A percentile compares a stretch with the other conserved stretches of the same genome.
Evolutionary conservation across 148 eudicot species (phyloP).

Genomic region (Rhododendron mucronatum): DNA sequence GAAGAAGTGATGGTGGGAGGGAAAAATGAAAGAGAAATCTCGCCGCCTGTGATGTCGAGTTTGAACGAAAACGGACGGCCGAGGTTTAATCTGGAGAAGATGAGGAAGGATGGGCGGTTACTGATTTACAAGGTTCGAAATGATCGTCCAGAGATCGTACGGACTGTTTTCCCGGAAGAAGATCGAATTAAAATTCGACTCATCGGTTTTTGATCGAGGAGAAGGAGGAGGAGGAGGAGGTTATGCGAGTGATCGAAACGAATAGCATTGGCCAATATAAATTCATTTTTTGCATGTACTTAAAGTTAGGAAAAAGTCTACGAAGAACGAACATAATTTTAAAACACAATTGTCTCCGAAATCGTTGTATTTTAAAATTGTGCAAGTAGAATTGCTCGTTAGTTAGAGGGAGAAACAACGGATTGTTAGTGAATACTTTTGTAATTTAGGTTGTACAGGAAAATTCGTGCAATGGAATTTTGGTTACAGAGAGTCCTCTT

Average conservation of each 20-base stretch:
- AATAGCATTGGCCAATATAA: neutral
- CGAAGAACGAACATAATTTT: no score
- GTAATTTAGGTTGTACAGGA: neutral
- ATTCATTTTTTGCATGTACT: no score
- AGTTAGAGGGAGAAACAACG: neutral
- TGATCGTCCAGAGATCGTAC: neutral
- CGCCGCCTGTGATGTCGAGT: slow-evolving; percentile 18
- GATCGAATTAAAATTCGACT: slow-evolving; percentile 1
- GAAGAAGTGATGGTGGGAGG: neutral
- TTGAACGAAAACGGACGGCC: slow-evolving; percentile 29
- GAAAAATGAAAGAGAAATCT: slow-evolving; percentile 3
- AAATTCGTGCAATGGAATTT: neutral
- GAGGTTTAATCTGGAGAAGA: slow-evolving; percentile 15
- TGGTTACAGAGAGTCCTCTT: neutral
- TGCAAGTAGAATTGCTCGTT: neutral
- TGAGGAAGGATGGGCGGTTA: slow-evolving; percentile 22
- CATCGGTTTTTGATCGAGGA: neutral
- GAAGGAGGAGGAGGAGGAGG: neutral
- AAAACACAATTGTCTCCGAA: no score
- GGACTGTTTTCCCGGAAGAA: slow-evolving; percentile 3
- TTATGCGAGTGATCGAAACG: neutral
- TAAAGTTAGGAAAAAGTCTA: no score
- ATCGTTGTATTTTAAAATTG: no score
- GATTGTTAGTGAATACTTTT: neutral
- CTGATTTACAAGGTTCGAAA: neutral